Evolutionary conservation across 345 rosid genomes (phyloP), one percentile per base, ranked within the genome.

Genomic region (Linum lewisii): DNA sequence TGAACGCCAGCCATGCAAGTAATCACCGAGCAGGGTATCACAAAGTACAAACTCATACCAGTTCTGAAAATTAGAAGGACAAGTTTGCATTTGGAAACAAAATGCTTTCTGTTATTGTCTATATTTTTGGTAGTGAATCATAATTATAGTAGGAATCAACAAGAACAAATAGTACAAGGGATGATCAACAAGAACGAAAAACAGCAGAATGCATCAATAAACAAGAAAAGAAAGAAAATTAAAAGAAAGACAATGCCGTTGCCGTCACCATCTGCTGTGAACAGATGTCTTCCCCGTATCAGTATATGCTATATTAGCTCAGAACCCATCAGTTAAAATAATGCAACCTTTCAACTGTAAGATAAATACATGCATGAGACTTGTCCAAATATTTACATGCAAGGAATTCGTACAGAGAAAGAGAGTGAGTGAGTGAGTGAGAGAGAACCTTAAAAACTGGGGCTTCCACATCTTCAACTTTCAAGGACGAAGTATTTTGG

Each of bases 381-480:
- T 29, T 29, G 7, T 29, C 5, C 34, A 29, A 29, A 29, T 29
- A 29, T 29, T 29, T 29, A 29, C 34, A 42, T 7, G 18, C 47
- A 16, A 42, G 14, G 18, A 42, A 42, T 16, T 42, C 16, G 14
- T 42, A 42, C 18, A 6, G 61, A 4, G 21, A 54, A 59, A 58
- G 34, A 18, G 21, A 52, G 19, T 47, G 14, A 58, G 24, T 42
- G 19, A 51, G 55, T 13, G 45, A 6, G 25, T 20, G 54, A 49
- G 24, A 57, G 32, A 50, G 65, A n/a, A 71, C 75, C 75, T 71
- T 71, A 53, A 71, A 71, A 53, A 71, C 58, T 2, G 75, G 67
- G 23, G 75, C 67, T 58, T 71, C 70, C 61, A 71, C 66, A 51
- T 71, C 75, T 62, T 71, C 71, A 62, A 71, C 66, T 57, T 66